Evolutionary conservation across 305 asterid genomes (phyloP).

Genomic region (Fraxinus sp.): DNA sequence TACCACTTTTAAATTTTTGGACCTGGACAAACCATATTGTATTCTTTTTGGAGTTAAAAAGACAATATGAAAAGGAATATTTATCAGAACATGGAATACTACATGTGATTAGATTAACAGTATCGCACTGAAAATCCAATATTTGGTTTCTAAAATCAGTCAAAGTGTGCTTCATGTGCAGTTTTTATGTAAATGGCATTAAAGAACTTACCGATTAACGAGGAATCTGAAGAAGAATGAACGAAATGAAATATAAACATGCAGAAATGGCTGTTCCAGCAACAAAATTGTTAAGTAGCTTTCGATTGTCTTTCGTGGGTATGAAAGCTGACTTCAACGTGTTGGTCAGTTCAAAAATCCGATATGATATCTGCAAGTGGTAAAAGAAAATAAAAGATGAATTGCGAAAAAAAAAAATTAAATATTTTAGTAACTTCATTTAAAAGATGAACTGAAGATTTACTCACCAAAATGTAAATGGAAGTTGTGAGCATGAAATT

Average conservation of each 20-base stretch:
- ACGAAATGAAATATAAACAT: slow-evolving; percentile 59
- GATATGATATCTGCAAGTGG: slow-evolving; percentile 64
- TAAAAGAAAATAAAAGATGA: slow-evolving; percentile 1
- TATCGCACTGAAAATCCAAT: background rate
- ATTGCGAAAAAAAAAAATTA: background rate
- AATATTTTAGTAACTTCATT: slow-evolving; percentile 3
- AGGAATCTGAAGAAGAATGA: slow-evolving; percentile 70
- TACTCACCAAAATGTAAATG: slow-evolving; percentile 66
- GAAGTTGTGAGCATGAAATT: slow-evolving; percentile 85
- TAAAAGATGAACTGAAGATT: slow-evolving; percentile 10
- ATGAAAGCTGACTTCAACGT: slow-evolving; percentile 74
- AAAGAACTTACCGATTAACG: slow-evolving; percentile 51
- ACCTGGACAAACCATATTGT: slow-evolving; percentile 24
- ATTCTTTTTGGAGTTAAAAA: background rate
- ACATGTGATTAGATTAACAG: background rate
- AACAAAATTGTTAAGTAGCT: slow-evolving; percentile 59
- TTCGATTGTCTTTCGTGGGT: slow-evolving; percentile 70
- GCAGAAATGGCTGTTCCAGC: slow-evolving; percentile 68
- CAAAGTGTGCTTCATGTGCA: background rate
- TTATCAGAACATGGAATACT: slow-evolving; percentile 2
- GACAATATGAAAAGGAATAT: background rate
- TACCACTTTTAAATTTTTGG: slow-evolving; percentile 16
- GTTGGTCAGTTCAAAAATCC: slow-evolving; percentile 88
- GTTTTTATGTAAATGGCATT: background rate
- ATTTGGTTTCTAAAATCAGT: background rate